Evolutionary conservation across 192 early-diverging fungal genomes (phyloP).

Genomic region (Linnemannia exigua): DNA sequence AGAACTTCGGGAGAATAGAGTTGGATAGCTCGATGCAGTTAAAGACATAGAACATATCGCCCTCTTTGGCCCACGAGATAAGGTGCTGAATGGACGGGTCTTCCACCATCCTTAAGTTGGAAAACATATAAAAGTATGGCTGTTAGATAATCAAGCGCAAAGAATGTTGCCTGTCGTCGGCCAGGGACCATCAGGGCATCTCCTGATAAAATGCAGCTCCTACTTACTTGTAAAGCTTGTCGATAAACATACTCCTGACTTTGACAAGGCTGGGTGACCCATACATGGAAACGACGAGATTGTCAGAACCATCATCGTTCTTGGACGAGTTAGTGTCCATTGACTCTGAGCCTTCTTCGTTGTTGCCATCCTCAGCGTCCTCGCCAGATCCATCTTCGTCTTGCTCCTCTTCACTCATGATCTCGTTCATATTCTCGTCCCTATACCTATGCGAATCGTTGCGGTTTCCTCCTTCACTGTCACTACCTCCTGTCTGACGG

Average conservation of each 20-base stretch:
- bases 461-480: neutral
- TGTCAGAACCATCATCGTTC: slow-evolving; percentile 43
- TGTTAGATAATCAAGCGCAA: neutral
- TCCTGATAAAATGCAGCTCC: neutral
- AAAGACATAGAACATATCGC: slow-evolving; percentile 90
- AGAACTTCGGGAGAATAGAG: slow-evolving; percentile 85
- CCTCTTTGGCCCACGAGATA: slow-evolving; percentile 84
- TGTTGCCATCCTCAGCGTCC: slow-evolving; percentile 33
- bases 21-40: slow-evolving; percentile 88
- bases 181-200: neutral
- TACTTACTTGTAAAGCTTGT: slow-evolving; percentile 53
- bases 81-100: slow-evolving; percentile 72
- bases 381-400: slow-evolving; percentile 50
- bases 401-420: slow-evolving; percentile 37
- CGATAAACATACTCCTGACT: slow-evolving; percentile 56
- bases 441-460: slow-evolving; percentile 1
- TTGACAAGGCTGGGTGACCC: slow-evolving; percentile 53
- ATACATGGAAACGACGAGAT: slow-evolving; percentile 48
- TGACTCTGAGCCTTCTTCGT: slow-evolving; percentile 36
- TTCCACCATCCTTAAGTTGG: slow-evolving; percentile 75
- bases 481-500: neutral
- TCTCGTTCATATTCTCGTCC: slow-evolving; percentile 25
- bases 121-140: neutral
- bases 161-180: too few relatives aligned
- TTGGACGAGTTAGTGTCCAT: slow-evolving; percentile 49